Base-by-base conservation (phyloP, 306 rosid genomes). In the Vigna mungo region DNA sequence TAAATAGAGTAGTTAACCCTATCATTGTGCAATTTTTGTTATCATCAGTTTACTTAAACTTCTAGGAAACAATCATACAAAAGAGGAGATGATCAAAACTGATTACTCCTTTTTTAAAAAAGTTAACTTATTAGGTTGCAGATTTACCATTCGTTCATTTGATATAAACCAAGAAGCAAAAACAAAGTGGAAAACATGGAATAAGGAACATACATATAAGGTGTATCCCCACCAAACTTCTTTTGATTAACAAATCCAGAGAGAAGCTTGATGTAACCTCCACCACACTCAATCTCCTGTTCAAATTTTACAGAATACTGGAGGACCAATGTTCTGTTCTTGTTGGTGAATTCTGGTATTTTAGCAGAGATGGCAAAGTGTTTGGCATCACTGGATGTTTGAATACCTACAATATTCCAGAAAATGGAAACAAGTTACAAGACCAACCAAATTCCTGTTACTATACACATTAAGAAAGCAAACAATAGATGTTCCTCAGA, bases 201-300 rank as follows among this genome's bases (percentile, higher is more conserved):
- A 68, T 48, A 54, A 79, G 71, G 65, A 78, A 81, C 90, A 65
- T 11, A 95, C 99, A 96, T 92, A 76, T 95, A 92, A 6, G 99
- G 99, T 36, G 97, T 95, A 79, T 95, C 99, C n/a, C 97, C 99
- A 0, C 99, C 96, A 61, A 86, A 95, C 83, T 92, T 95, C 89
- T 91, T 95, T 71, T 95, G 99, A 88, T 92, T 95, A 74, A 95
- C 99, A 87, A 85, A 95, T 76, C 94, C 97, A 78, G 99, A 92
- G 68, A 85, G 90, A 65, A 95, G 97, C 87, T 95, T 95, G 37
- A 95, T 85, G 84, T 96, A 96, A 46, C 99, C 99, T 41, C 99
- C 99, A 63, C 99, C 98, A 58, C 99, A 96, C 84, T 96, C 98
- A 55, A 96, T 92, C 20, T 96, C 99, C 84, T 96, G 99, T 75